Evolutionary conservation across 2,329 filamentous ascomycete species (phyloP).

Genomic region (Beauveria australis): DNA sequence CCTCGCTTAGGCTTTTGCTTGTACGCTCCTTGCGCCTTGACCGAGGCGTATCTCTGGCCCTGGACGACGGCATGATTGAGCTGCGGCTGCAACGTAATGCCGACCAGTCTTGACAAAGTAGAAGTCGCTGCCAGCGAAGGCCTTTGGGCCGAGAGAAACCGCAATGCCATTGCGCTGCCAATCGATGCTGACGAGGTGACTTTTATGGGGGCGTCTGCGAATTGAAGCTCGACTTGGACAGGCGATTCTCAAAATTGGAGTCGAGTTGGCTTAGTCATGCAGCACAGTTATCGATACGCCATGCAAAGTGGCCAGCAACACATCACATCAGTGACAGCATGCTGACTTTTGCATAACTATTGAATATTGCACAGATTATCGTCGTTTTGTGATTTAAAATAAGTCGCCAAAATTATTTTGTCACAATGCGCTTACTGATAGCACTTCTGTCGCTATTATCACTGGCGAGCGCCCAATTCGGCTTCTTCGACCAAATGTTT

Average conservation of each 20-base stretch:
- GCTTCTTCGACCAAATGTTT: constrained; percentile 98
- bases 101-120: constrained; percentile 18
- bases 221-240: constrained; percentile 15
- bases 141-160: constrained; percentile 38
- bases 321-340: constrained; percentile 6
- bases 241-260: constrained; percentile 9
- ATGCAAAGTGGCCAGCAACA: constrained; percentile 14
- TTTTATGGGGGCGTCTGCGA: constrained; percentile 23
- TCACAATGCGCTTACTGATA: constrained; percentile 21
- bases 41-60: constrained; percentile 47
- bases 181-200: constrained; percentile 22
- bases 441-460: constrained; percentile 52
- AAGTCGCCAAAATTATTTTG: constrained; percentile 11
- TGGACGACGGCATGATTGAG: constrained; percentile 34
- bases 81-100: constrained; percentile 20
- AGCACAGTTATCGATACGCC: constrained; percentile 16
- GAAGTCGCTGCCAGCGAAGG: constrained; percentile 34
- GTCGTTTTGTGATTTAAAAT: constrained; percentile 21
- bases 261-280: constrained; percentile 12
- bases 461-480: constrained; percentile 70
- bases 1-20: constrained; percentile 55
- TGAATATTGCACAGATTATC: not conserved
- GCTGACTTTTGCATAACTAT: not conserved
- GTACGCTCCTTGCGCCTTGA: constrained; percentile 59
- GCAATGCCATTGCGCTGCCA: constrained; percentile 27